These are phyloP conservation scores for Xylaria venustula DNA, from an alignment of 495 filamentous ascomycete species.

Conservation along the genomic window DNA sequence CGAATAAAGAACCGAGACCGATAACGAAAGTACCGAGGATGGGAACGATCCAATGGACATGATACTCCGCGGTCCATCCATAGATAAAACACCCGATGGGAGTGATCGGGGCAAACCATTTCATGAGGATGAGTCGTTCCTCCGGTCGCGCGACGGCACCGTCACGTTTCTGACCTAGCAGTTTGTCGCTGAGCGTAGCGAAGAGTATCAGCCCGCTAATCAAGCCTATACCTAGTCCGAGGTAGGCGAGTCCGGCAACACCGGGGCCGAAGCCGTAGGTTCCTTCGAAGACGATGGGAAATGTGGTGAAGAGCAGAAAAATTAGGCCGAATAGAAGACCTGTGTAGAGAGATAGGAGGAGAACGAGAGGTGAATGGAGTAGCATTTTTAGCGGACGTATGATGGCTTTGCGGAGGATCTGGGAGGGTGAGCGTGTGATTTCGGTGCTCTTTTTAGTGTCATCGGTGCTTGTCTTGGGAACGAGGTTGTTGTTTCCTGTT, in stretches of 20 bases:
- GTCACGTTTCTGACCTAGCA: conserved; percentile 25
- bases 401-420: conserved; percentile 52
- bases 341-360: conserved; percentile 66
- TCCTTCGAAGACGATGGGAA: conserved; percentile 59
- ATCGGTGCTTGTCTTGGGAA: conserved; percentile 31
- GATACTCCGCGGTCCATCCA: conserved; percentile 60
- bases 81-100: conserved; percentile 52
- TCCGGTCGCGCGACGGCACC: conserved; percentile 60
- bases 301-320: conserved; percentile 79
- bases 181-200: conserved; percentile 34
- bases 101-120: conserved; percentile 49
- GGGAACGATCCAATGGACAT: conserved; percentile 68
- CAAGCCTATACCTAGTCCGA: conserved; percentile 43
- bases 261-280: conserved; percentile 63
- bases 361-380: conserved; percentile 60
- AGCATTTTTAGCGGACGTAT: conserved; percentile 60
- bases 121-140: conserved; percentile 65
- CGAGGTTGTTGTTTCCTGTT: conserved; percentile 52
- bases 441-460: too few species aligned
- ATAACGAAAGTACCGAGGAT: conserved; percentile 45
- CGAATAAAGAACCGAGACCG: conserved; percentile 40
- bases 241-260: conserved; percentile 56
- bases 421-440: too few species aligned
- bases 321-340: conserved; percentile 74
- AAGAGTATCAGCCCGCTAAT: conserved; percentile 33